Evolutionary conservation across 1,139 yeast species (phyloP).

Genomic region (Pichia sp.): DNA sequence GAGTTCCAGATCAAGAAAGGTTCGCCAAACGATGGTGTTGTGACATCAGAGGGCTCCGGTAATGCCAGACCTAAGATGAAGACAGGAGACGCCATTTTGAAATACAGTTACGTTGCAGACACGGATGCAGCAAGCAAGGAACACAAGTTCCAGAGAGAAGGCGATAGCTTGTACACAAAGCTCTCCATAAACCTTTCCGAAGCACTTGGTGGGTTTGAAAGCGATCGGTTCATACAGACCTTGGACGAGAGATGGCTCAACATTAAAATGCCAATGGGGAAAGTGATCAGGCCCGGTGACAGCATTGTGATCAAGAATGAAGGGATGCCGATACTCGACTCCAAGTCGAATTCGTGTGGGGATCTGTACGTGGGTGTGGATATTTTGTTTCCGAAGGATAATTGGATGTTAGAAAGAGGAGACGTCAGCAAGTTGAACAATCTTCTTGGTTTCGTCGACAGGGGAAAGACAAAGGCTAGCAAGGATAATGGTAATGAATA

Average conservation of each 20-base stretch:
- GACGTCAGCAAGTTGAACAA: constrained; percentile 52
- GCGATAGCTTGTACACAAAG: constrained; percentile 59
- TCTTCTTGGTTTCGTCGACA: constrained; percentile 45
- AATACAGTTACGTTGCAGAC: constrained; percentile 26
- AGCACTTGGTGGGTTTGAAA: constrained; percentile 72
- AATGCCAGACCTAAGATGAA: constrained; percentile 72
- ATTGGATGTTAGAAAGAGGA: constrained; percentile 68
- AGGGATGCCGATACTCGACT: constrained; percentile 68
- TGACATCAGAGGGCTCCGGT: constrained; percentile 64
- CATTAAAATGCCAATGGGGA: constrained; percentile 63
- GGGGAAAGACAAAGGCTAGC: constrained; percentile 1
- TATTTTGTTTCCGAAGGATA: constrained; percentile 79
- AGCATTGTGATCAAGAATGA: constrained; percentile 63
- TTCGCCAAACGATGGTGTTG: constrained; percentile 47
- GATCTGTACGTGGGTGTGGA: constrained; percentile 68
- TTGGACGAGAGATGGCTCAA: constrained; percentile 75
- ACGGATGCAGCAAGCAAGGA: constrained; percentile 19
- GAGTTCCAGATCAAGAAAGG: constrained; percentile 81
- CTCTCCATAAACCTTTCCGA: constrained; percentile 68
- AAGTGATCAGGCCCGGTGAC: constrained; percentile 78
- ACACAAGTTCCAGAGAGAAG: constrained; percentile 43
- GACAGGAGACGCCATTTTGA: constrained; percentile 76
- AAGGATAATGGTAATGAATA: constrained; percentile 31
- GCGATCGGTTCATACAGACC: constrained; percentile 62
- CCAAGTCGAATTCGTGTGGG: constrained; percentile 44